Base-by-base conservation (phyloP, 2,329 filamentous ascomycete genomes). In the Botrytis medusae region DNA sequence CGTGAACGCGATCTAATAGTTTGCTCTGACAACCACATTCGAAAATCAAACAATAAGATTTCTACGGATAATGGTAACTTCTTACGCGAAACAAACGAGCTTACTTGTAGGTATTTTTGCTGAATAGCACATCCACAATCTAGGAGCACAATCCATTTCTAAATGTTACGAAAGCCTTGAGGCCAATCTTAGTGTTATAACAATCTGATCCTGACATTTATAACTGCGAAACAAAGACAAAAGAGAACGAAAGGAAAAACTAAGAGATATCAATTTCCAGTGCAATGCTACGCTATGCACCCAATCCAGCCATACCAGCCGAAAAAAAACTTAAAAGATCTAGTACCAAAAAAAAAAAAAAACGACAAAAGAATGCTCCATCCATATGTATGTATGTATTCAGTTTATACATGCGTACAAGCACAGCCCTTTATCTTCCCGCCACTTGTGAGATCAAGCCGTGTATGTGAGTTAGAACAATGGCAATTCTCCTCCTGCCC, bases 241-340 rank as follows among this genome's bases (percentile, higher is more conserved):
- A 25, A 42, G 20, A 32, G 25, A 69, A 25, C 14, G 14, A 40
- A 71, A 37, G 40, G 14, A 51, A 51, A 46, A 64, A 63, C 32
- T 40, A 63, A 32, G n/a, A 64, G 32, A 71, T 62, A 48, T 14
- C 42, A 63, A 48, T 48, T 63, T 51, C 69, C 69, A 71, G 60
- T 60, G 59, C 59, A 44, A 54, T 61, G 70, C 46, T 57, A 65
- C 48, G 44, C 70, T 72, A 72, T 72, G 60, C 69, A 65, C 51
- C 61, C 34, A 37, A 32, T 57, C 65, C 48, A 57, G 20, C 51
- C 48, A 68, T 42, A 32, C 61, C 9, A 54, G 32, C 44, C 25
- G 63, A 48, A 29, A 42, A 71, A 57, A 71, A 42, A 22, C 20
- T n/a, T 7, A 18, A 40, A 44, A 64, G 46, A 71, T 71, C 59